Percentiles rank a stretch among this genome's conserved stretches.
These are phyloP conservation scores for Chlamydomonas reinhardtii DNA, from an alignment of 163 green algal species.

Conservation along the genomic window DNA sequence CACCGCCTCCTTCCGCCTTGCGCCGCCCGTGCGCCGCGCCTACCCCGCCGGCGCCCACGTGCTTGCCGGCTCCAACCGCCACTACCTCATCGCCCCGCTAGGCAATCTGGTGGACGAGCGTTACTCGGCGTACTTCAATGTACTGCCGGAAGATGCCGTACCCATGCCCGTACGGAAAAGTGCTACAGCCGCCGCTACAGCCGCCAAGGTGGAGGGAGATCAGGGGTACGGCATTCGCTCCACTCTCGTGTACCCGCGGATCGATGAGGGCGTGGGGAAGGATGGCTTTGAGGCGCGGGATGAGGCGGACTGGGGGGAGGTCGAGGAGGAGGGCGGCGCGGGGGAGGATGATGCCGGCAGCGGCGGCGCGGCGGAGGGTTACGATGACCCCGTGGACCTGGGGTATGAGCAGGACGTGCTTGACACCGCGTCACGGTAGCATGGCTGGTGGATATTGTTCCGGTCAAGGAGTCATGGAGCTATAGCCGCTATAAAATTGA, in stretches of 20 bases:
- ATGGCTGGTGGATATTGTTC: too few species aligned
- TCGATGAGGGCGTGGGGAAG: too few species aligned
- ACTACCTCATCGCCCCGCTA: constrained; percentile 9
- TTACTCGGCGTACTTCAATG: not conserved
- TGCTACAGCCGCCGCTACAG: too few species aligned
- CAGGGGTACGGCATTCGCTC: not conserved
- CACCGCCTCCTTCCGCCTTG: not conserved
- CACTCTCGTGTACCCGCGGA: not conserved
- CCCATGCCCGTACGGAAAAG: not conserved
- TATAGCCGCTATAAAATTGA: too few species aligned
- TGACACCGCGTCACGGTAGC: too few species aligned
- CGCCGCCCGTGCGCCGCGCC: not conserved
- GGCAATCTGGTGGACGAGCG: constrained; percentile 14
- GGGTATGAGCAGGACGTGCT: too few species aligned
- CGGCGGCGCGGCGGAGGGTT: too few species aligned
- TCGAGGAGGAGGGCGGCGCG: not conserved
- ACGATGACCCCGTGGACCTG: too few species aligned
- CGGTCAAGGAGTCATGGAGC: too few species aligned
- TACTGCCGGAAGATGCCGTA: not conserved
- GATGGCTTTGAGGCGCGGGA: too few species aligned
- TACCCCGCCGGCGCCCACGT: constrained; percentile 8
- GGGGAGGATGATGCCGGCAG: too few species aligned
- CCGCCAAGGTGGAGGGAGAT: not conserved
- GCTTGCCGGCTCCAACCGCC: constrained; percentile 2
- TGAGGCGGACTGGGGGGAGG: not conserved